A percentile compares a stretch with the other conserved stretches of the same genome.
These are phyloP conservation scores for Cadophora sp. DNA, from an alignment of 2,329 filamentous ascomycete species.

Conservation along the genomic window DNA sequence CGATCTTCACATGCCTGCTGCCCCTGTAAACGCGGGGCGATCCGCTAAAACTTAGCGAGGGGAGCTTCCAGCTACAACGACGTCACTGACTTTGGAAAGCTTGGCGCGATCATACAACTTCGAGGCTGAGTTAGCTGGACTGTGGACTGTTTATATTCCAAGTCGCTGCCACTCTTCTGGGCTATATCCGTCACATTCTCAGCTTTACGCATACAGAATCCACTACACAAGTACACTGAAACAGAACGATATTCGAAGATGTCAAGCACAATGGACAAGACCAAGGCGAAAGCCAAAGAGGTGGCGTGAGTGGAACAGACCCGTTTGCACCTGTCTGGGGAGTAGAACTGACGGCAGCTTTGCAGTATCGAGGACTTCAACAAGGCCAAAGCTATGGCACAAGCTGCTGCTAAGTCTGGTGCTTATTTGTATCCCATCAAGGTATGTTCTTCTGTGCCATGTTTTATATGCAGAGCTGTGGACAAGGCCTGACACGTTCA, in stretches of 20 bases:
- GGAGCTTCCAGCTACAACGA: conserved; percentile 5
- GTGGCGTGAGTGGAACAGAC: conserved; percentile 41
- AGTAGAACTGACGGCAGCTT: conserved; percentile 22
- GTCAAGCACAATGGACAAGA: conserved; percentile 40
- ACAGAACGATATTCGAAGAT: conserved; percentile 25
- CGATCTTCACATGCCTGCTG: conserved; percentile 8
- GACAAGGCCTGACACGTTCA: conserved; percentile 39
- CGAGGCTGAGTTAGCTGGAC: not conserved
- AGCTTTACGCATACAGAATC: not conserved
- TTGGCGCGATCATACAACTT: conserved; percentile 20
- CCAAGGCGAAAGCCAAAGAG: conserved; percentile 42
- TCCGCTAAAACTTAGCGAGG: conserved; percentile 8
- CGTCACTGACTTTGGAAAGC: conserved; percentile 12
- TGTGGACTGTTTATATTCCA: conserved; percentile 12
- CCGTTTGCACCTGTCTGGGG: not conserved
- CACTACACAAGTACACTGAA: not conserved
- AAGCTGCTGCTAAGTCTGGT: conserved; percentile 75
- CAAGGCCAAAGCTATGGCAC: conserved; percentile 66
- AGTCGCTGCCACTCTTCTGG: not conserved
- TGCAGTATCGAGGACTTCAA: conserved; percentile 72
- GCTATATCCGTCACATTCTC: not conserved
- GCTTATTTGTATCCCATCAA: conserved; percentile 88
- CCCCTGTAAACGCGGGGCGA: not conserved
- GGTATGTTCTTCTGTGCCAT: conserved; percentile 45
- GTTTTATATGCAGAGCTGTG: conserved; percentile 3